These are phyloP conservation scores for Myxozyma lipomycoides DNA, from an alignment of 805 yeast genomes.

Conservation along the genomic window DNA sequence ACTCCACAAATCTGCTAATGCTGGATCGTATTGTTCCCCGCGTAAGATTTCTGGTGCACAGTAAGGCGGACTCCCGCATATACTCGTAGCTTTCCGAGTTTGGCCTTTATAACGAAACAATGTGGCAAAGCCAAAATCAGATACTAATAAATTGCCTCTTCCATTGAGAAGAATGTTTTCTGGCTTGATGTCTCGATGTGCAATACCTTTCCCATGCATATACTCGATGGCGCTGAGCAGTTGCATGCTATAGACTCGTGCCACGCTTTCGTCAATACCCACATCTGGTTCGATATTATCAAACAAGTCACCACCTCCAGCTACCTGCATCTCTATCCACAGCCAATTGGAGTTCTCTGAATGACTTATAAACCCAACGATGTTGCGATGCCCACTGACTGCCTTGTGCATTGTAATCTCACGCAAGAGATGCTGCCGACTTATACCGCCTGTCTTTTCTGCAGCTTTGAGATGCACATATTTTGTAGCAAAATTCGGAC, in stretches of 20 bases:
- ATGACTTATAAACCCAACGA: slow-evolving; percentile 52
- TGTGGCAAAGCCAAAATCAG: slow-evolving; percentile 74
- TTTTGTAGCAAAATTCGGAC: slow-evolving; percentile 3
- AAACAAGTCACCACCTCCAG: slow-evolving; percentile 71
- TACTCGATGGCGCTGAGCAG: slow-evolving; percentile 57
- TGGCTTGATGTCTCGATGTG: slow-evolving; percentile 66
- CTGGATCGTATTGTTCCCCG: slow-evolving; percentile 50
- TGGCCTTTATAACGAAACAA: slow-evolving; percentile 52
- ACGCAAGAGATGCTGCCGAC: slow-evolving; percentile 42
- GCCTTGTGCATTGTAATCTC: slow-evolving; percentile 59
- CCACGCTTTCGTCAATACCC: slow-evolving; percentile 62
- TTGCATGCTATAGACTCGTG: slow-evolving; percentile 67
- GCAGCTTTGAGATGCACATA: slow-evolving; percentile 35
- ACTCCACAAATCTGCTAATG: slow-evolving; percentile 55
- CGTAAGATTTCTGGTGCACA: slow-evolving; percentile 68
- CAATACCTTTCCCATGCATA: slow-evolving; percentile 60
- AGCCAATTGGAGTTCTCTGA: slow-evolving; percentile 55
- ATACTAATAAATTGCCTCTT: slow-evolving; percentile 63
- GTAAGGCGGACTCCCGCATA: slow-evolving; percentile 73
- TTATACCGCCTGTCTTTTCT: slow-evolving; percentile 26
- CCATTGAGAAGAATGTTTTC: slow-evolving; percentile 62
- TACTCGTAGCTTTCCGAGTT: slow-evolving; percentile 46
- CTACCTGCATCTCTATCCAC: slow-evolving; percentile 65
- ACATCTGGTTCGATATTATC: slow-evolving; percentile 75
- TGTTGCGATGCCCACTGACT: slow-evolving; percentile 55